Conservation (phyloP, 495 filamentous ascomycete species). For the Cercophora sp. region DNA sequence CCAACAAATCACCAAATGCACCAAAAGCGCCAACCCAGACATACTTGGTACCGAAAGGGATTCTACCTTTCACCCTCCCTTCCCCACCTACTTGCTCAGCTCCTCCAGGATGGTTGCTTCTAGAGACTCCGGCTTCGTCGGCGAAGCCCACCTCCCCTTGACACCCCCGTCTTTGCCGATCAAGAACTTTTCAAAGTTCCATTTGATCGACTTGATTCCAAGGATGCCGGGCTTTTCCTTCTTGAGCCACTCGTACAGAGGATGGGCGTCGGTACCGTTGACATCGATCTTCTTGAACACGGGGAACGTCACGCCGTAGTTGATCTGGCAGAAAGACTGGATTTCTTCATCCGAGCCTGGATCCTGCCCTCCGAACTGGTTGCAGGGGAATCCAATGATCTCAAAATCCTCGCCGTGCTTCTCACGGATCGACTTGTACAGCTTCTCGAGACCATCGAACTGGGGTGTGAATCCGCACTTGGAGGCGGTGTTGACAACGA, state of each 20-base stretch:
- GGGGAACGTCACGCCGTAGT: conserved; percentile 95
- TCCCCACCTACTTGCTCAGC: conserved; percentile 39
- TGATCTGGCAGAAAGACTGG: conserved; percentile 84
- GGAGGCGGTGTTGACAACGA: conserved; percentile 96
- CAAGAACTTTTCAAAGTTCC: conserved; percentile 98
- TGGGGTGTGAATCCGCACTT: conserved; percentile 99
- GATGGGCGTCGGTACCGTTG: conserved; percentile 77
- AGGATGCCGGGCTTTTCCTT: conserved; percentile 73
- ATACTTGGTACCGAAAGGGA: no score
- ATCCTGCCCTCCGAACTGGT: conserved; percentile 92
- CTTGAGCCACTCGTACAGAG: conserved; percentile 88
- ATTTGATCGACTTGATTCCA: conserved; percentile 86
- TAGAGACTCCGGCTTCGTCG: conserved; percentile 77
- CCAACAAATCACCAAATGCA: no score
- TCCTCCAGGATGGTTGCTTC: conserved; percentile 71
- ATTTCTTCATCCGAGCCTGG: conserved; percentile 87
- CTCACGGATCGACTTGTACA: conserved; percentile 74
- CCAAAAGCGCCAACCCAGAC: no score
- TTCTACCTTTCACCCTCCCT: no score
- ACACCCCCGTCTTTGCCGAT: conserved; percentile 82
- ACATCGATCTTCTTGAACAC: conserved; percentile 89
- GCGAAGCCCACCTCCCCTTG: conserved; percentile 74
- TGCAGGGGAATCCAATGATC: conserved; percentile 96
- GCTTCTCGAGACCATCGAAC: conserved; percentile 81
- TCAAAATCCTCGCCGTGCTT: conserved; percentile 70